Base-by-base conservation (phyloP, 192 early-diverging fungal species). In the Rhizoclosmatium globosum region DNA sequence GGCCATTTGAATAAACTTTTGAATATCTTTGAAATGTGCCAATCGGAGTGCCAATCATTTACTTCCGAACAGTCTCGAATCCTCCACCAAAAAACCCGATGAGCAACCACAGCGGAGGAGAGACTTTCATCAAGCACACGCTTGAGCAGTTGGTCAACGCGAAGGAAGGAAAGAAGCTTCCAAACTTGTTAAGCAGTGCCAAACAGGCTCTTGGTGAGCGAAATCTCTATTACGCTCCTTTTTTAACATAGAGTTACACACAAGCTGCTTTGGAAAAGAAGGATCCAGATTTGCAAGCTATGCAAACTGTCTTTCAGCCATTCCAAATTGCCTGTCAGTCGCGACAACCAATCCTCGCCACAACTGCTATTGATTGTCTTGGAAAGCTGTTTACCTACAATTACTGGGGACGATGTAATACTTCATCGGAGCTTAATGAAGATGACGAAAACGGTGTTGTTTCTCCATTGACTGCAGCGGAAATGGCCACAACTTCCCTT, bases 341-440 rank as follows among this genome's bases (percentile, higher is more conserved):
- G 64, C 85, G 90, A n/a, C 86, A 85, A 73, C 82, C 89, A 1
- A 80, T 80, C 17, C 82, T 95, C 9, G 86, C 91, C 57, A 89
- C 87, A 3, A 89, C 92, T 21, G 91, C 93, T 0, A 83, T 96
- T 48, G 95, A 96, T 73, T 94, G 94, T 81, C 84, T 96, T 6
- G 95, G 94, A 64, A 88, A 88, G 57, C 81, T 91, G 58, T 91
- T 91, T 79, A 84, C 89, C 1, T 91, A 89, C 83, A 84, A 91
- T 67, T 91, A 89, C 70, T 91, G 89, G 89, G 74, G 74, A 6
- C 56, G 71, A 42, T 60, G 23, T 57, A 85, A 85, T 57, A 71
- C 42, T 31, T 59, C 53, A 43, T 43, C 50, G 19, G 77, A 82
- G 15, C 41, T 50, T 19, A 74, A 39, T 11, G 70, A 81, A 13